Evolutionary conservation across 2,329 filamentous ascomycete genomes (phyloP).

Genomic region (Microcyclospora tardicrescens): DNA sequence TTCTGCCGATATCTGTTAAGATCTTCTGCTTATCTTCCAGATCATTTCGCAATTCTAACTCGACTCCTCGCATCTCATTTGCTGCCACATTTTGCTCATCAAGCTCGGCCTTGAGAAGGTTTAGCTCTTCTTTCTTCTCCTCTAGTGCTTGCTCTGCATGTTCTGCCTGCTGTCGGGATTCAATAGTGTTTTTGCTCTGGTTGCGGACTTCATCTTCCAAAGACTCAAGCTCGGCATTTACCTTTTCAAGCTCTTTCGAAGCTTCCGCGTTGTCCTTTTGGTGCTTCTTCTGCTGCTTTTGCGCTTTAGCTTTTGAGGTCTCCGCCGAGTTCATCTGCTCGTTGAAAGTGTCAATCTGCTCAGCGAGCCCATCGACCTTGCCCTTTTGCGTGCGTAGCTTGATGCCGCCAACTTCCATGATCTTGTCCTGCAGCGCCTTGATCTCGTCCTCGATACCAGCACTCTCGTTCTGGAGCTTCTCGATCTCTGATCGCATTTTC

Average conservation of each 20-base stretch:
- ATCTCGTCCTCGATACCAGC: slow-evolving; percentile 86
- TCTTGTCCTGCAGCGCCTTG: slow-evolving; percentile 83
- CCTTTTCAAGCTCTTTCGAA: slow-evolving; percentile 61
- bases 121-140: slow-evolving; percentile 67
- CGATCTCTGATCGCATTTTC: slow-evolving; percentile 62
- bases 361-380: slow-evolving; percentile 79
- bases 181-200: slow-evolving; percentile 63
- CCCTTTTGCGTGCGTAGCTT: slow-evolving; percentile 80
- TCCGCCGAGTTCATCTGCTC: slow-evolving; percentile 80
- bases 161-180: slow-evolving; percentile 59
- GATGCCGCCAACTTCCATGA: slow-evolving; percentile 95
- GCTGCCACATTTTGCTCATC: slow-evolving; percentile 76
- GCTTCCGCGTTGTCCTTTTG: slow-evolving; percentile 72
- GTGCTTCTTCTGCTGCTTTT: slow-evolving; percentile 81
- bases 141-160: slow-evolving; percentile 66
- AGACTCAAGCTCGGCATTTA: slow-evolving; percentile 59
- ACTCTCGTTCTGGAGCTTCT: slow-evolving; percentile 71
- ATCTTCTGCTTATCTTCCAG: slow-evolving; percentile 92
- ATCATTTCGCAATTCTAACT: slow-evolving; percentile 98
- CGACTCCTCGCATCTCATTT: slow-evolving; percentile 74
- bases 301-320: slow-evolving; percentile 78
- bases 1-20: slow-evolving; percentile 72
- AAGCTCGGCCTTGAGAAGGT: slow-evolving; percentile 66
- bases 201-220: slow-evolving; percentile 66
- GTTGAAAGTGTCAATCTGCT: slow-evolving; percentile 65